phyloP scores from a whole-genome alignment of 2,329 filamentous ascomycete species.

The Aspergillus calidoustus region DNA sequence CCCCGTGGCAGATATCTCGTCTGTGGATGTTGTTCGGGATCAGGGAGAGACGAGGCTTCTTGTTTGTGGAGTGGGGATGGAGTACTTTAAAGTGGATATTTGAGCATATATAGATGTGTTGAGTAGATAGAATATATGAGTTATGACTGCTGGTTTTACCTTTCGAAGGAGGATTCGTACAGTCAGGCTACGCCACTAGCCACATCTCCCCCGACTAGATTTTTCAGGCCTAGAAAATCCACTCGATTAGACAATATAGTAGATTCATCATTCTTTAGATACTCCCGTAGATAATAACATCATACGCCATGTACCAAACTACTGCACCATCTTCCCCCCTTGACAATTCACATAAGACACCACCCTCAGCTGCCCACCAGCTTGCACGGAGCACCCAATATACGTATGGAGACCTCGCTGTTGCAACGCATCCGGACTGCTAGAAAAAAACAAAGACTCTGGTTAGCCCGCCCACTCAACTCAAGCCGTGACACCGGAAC shows the following conservation, averaged over 20 bases:
- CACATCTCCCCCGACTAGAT: no score
- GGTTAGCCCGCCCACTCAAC: background rate
- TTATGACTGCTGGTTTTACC: background rate
- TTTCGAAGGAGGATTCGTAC: no score
- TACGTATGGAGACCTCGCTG: background rate
- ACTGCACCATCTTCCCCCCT: background rate
- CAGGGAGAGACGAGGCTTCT: conserved; percentile 37
- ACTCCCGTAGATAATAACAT: background rate
- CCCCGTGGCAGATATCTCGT: conserved; percentile 60
- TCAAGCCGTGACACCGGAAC: background rate
- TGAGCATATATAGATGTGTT: conserved; percentile 8
- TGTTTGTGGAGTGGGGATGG: conserved; percentile 56
- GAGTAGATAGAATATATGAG: background rate
- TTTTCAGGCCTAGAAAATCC: no score
- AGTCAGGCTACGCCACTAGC: no score
- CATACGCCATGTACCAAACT: background rate
- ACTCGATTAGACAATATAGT: background rate
- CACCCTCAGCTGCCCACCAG: background rate
- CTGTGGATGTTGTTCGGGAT: conserved; percentile 47
- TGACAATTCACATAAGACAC: background rate
- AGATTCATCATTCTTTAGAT: background rate
- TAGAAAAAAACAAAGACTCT: background rate
- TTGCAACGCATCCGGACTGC: background rate
- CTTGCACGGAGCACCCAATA: background rate
- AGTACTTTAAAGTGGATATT: conserved; percentile 41